Evolutionary conservation across 2,329 filamentous ascomycete genomes (phyloP), one percentile per base, ranked within the genome.

Genomic region (Pseudocercospora vitis): DNA sequence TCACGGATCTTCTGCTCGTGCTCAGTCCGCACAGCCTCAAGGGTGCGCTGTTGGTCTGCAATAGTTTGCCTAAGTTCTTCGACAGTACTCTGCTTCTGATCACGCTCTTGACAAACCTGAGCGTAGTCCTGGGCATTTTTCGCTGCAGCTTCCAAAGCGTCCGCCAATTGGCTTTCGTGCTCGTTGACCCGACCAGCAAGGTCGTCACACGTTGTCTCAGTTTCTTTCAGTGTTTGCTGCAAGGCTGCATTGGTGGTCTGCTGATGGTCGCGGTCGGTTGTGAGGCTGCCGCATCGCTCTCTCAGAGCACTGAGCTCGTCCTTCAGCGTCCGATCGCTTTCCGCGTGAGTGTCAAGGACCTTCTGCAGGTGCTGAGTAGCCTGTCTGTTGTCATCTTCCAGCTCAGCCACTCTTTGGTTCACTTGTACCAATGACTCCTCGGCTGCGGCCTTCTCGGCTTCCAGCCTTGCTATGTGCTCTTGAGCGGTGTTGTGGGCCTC

Each of bases 321-420:
- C 23, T 59, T 50, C 18, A 55, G 28, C 1, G 47, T 37, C 11
- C 50, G 47, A 12, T 54, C 53, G 9, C 45, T 49, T 5, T 47
- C 52, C 12, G 39, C 45, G 26, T 56, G 56, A 18, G 60, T 53
- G 8, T 52, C 44, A 19, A 53, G 33, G 2, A 55, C 35, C 8
- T 50, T 45, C 23, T 61, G 57, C 11, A 64, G 35, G 18, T 63
- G 50, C 31, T 63, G 54, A 6, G 50, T 53, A 4, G 49, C 44
- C 7, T 60, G 52, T 16, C 47, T 50, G 29, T 58, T 63, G 28
- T 65, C 57, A 11, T 47, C 50, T 35, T 65, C 62, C 12, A 66
- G 55, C 23, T 53, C 50, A 3, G 52, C 19, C 1, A 63, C 33
- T n/a, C 55, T 56, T 19, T 52, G 53, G 29, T 53, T 52, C 21